These are phyloP conservation scores for Akanthomyces uredinophilus DNA, from an alignment of 2,329 filamentous ascomycete genomes.

Conservation along the genomic window DNA sequence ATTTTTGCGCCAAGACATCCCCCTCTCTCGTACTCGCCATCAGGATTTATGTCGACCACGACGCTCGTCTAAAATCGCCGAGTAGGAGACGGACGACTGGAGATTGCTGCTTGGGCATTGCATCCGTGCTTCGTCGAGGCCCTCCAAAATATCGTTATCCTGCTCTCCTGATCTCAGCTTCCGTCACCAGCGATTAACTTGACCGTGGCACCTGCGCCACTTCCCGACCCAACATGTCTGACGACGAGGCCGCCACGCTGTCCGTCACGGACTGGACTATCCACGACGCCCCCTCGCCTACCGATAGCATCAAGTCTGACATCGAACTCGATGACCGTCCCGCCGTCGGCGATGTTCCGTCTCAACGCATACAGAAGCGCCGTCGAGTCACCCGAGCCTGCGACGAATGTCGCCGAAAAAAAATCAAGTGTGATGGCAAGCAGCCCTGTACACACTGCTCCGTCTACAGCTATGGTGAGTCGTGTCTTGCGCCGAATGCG, in stretches of 20 bases:
- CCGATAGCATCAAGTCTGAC: conserved; percentile 39
- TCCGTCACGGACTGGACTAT: conserved; percentile 32
- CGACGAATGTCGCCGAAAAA: conserved; percentile 78
- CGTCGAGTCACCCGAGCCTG: conserved; percentile 75
- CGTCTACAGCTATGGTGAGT: conserved; percentile 92
- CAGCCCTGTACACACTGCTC: conserved; percentile 93
- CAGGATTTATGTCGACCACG: conserved; percentile 10
- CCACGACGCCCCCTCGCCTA: conserved; percentile 34
- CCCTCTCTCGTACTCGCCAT: not conserved
- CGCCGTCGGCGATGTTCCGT: conserved; percentile 25
- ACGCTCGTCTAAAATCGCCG: not conserved
- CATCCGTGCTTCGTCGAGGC: conserved; percentile 2
- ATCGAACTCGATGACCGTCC: conserved; percentile 35
- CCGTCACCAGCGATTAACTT: not conserved
- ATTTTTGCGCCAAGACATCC: not conserved
- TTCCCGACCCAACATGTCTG: conserved; percentile 34
- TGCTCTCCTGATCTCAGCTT: not conserved
- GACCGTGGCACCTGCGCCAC: conserved; percentile 15
- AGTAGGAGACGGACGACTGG: conserved; percentile 9
- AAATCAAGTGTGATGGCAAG: conserved; percentile 84
- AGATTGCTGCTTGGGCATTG: conserved; percentile 3
- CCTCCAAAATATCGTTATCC: conserved; percentile 5
- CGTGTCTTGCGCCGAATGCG: not conserved
- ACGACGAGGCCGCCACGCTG: conserved; percentile 37
- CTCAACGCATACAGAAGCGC: conserved; percentile 65